Base-by-base conservation (phyloP, 2,329 filamentous ascomycete genomes). In the Pezizomycotina sp. region DNA sequence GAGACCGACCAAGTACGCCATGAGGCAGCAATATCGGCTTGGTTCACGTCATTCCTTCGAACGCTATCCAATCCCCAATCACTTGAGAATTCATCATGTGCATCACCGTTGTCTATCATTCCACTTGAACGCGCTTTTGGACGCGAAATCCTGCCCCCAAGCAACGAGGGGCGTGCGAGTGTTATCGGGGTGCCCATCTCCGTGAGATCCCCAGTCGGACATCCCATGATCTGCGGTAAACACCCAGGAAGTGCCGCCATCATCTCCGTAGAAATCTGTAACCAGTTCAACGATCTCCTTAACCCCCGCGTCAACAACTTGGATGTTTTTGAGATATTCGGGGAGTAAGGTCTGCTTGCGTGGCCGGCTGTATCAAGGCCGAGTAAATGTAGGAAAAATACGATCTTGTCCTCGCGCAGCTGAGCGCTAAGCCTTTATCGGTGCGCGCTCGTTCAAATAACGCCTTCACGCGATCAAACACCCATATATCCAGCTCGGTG, bases 131-230 rank as follows among this genome's bases (percentile, higher is more conserved):
- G 1, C 89, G 89, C 46, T 69, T 68, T 3, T 83, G 82, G 24
- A 95, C 71, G 6, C n/a, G n/a, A n/a, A n/a, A n/a, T n/a, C 89
- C 89, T 35, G 89, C 82, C 89, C 89, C 89, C 89, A 98, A 2
- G 69, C 74, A 48, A 98, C 80, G 20, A 98, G 62, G 1, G 89
- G 89, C 1, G 89, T 98, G 32, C 89, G 71, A 3, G 89, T 98
- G 52, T 95, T 98, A 56, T 98, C 80, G 0, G 89, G 89, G 58
- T 98, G 84, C 5, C 89, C 89, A 56, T 98, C 89, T 23, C 91
- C 91, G 56, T 98, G 91, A 50, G 84, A 95, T n/a, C 91, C 89
- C 76, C 79, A 93, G 58, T 98, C 89, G 53, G 82, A 95, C 89
- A 98, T 98, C 12, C 89, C 89, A 56, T 98, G 89, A 53, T 98